phyloP scores from a whole-genome alignment of 208 protist genomes.

The Strigomonas galati region DNA sequence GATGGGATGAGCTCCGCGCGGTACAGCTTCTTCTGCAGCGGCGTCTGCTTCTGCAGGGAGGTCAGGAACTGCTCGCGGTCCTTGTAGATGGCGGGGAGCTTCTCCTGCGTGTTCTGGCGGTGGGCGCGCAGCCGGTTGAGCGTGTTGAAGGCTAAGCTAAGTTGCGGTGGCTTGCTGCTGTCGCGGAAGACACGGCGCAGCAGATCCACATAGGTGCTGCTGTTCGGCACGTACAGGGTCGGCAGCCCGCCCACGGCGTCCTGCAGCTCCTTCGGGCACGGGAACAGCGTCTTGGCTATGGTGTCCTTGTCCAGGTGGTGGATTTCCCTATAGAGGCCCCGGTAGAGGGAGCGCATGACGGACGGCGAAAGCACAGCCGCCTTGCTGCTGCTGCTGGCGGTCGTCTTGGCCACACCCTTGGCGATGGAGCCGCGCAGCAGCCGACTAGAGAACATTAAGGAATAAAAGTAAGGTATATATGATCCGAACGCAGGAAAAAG shows the following conservation, averaged over 20 bases:
- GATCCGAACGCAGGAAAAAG: too few species aligned
- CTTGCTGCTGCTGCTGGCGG: slow-evolving; percentile 17
- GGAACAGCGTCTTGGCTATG: slow-evolving; percentile 69
- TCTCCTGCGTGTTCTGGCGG: slow-evolving; percentile 52
- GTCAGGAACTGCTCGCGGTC: slow-evolving; percentile 43
- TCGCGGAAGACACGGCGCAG: slow-evolving; percentile 60
- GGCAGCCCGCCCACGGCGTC: slow-evolving; percentile 34
- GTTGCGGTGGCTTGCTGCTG: slow-evolving; percentile 22
- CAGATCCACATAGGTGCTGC: slow-evolving; percentile 43
- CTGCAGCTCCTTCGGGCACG: slow-evolving; percentile 62
- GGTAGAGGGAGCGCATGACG: slow-evolving; percentile 70
- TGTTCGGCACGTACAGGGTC: slow-evolving; percentile 54
- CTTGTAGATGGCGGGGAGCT: slow-evolving; percentile 43
- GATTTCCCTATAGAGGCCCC: slow-evolving; percentile 60
- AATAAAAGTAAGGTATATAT: too few species aligned
- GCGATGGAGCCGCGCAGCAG: slow-evolving; percentile 7
- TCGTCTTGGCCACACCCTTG: slow-evolving; percentile 26
- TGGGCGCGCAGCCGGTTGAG: slow-evolving; percentile 69
- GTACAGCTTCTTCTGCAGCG: slow-evolving; percentile 34
- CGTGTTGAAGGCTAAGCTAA: slow-evolving; percentile 69
- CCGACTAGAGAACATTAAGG: slow-evolving; percentile 11
- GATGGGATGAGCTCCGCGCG: slow-evolving; percentile 36
- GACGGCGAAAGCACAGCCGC: slow-evolving; percentile 50
- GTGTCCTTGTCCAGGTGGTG: slow-evolving; percentile 53
- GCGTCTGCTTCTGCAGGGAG: slow-evolving; percentile 23